phyloP scores from a whole-genome alignment of 805 yeast genomes.

The Ogataea thermomethanolica region DNA sequence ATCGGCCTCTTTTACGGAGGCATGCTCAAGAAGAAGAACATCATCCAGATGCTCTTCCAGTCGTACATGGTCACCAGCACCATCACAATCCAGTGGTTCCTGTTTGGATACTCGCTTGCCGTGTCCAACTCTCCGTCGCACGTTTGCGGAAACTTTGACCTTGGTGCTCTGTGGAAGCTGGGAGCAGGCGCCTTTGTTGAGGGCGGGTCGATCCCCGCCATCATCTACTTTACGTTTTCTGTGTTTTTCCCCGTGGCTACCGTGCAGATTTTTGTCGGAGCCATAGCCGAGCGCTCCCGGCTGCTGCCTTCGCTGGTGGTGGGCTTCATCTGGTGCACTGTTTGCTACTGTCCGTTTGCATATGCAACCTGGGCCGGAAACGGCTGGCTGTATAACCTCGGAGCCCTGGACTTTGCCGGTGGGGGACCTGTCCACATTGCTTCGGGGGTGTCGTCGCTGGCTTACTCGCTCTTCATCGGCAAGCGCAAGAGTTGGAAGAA shows the following conservation, averaged over 20 bases:
- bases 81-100: conserved; percentile 41
- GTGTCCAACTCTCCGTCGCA: conserved; percentile 33
- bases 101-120: conserved; percentile 45
- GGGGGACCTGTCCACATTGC: conserved; percentile 50
- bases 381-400: conserved; percentile 43
- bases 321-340: conserved; percentile 39
- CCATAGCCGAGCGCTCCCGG: conserved; percentile 43
- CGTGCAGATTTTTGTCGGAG: conserved; percentile 45
- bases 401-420: conserved; percentile 47
- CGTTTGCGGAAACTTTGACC: conserved; percentile 35
- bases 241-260: conserved; percentile 47
- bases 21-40: conserved; percentile 38
- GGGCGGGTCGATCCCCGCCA: conserved; percentile 48
- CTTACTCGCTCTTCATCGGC: conserved; percentile 43
- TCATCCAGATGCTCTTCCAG: conserved; percentile 43
- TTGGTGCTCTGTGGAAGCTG: conserved; percentile 39
- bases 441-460: conserved; percentile 40
- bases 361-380: conserved; percentile 45
- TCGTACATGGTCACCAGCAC: conserved; percentile 39
- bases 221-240: conserved; percentile 42
- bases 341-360: conserved; percentile 45
- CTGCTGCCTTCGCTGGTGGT: conserved; percentile 40
- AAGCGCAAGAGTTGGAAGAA: conserved; percentile 35
- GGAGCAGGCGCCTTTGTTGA: conserved; percentile 39
- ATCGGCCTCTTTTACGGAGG: conserved; percentile 47